Conservation (phyloP, 108 stramenopile genomes). For the Skeletonema grethae region DNA sequence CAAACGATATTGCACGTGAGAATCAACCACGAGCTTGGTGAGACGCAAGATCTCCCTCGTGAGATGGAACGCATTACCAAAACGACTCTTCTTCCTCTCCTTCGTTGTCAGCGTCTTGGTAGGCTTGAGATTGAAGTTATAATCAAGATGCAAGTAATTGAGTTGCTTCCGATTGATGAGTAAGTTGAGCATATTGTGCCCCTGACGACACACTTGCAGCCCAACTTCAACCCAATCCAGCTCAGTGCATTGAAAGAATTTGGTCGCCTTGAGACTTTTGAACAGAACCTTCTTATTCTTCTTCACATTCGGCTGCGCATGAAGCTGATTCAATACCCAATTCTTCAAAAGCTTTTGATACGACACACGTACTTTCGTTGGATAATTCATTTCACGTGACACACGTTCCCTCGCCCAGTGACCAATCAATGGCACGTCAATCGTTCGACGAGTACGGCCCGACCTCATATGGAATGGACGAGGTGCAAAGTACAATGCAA, state of each 20-base stretch:
- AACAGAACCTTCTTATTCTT: conserved; percentile 93
- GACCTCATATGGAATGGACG: conserved; percentile 94
- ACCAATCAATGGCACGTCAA: conserved; percentile 96
- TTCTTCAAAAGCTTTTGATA: conserved; percentile 99
- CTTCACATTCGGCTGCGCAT: conserved; percentile 86
- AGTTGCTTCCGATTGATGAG: conserved; percentile 98
- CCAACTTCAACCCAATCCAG: conserved; percentile 99
- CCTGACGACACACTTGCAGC: conserved; percentile 97
- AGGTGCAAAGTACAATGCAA: conserved; percentile 96
- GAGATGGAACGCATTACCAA: conserved; percentile 98
- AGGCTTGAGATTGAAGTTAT: conserved; percentile 99
- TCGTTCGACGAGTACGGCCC: conserved; percentile 92
- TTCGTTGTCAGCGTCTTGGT: conserved; percentile 99
- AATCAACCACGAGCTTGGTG: conserved; percentile 98
- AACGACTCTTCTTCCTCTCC: conserved; percentile 98
- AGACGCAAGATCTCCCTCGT: conserved; percentile 97
- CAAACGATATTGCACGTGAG: conserved; percentile 97
- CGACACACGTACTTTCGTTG: conserved; percentile 97
- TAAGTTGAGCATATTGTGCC: conserved; percentile 98
- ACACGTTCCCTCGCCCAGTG: conserved; percentile 93
- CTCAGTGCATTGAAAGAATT: conserved; percentile 99
- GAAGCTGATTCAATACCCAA: conserved; percentile 96
- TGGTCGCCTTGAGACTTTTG: conserved; percentile 97
- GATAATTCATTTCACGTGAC: conserved; percentile 90
- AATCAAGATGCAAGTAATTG: conserved; percentile 99